These are phyloP conservation scores for Calonectria montana DNA, from an alignment of 2,329 filamentous ascomycete genomes.

Conservation along the genomic window DNA sequence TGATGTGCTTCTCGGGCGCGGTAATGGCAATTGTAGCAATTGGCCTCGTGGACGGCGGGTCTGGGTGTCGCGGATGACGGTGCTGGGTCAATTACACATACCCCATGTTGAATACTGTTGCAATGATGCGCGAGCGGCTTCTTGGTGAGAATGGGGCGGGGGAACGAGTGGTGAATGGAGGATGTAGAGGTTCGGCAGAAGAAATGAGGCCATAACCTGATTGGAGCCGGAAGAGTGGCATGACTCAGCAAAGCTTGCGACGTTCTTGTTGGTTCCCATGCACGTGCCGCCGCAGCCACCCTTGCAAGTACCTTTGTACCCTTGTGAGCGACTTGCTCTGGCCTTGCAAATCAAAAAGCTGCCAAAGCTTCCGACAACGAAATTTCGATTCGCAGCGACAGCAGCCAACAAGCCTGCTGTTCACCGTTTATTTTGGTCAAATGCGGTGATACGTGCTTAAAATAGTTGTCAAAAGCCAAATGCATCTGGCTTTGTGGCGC, in stretches of 20 bases:
- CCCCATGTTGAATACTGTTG: conserved; percentile 54
- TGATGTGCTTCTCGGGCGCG: conserved; percentile 36
- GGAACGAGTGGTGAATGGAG: conserved; percentile 42
- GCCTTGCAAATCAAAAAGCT: conserved; percentile 30
- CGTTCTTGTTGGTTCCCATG: conserved; percentile 34
- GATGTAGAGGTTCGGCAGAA: conserved; percentile 46
- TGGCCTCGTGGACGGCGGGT: conserved; percentile 33
- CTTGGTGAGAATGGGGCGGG: conserved; percentile 37
- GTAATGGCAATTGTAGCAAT: conserved; percentile 35
- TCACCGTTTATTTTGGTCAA: conserved; percentile 10
- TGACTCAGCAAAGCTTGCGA: conserved; percentile 49
- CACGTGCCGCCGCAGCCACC: conserved; percentile 31
- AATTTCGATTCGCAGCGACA: not conserved
- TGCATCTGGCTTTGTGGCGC: conserved; percentile 43
- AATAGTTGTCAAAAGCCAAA: conserved; percentile 38
- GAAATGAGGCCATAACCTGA: conserved; percentile 55
- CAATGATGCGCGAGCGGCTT: conserved; percentile 36
- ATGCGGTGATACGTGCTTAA: conserved; percentile 41
- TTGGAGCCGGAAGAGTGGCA: conserved; percentile 41
- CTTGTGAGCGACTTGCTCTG: conserved; percentile 9
- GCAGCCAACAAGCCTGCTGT: conserved; percentile 16
- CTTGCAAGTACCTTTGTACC: conserved; percentile 17
- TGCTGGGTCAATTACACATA: conserved; percentile 46
- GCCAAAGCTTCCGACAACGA: not conserved
- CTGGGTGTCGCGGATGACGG: conserved; percentile 20